Base-by-base conservation (phyloP, 768 basidiomycete species). In the Collybia mongolica region DNA sequence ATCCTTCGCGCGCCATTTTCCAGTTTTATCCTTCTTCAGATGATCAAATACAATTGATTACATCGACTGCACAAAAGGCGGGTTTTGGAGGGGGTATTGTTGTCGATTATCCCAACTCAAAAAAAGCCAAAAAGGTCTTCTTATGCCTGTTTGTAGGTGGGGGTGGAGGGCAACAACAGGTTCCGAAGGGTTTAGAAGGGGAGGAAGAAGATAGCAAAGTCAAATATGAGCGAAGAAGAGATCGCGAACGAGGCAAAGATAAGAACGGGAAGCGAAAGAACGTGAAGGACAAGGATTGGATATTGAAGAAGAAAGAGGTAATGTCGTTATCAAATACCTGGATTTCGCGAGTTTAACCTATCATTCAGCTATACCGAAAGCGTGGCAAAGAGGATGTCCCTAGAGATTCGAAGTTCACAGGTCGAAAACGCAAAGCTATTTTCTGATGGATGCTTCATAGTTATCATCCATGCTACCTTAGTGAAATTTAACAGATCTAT, bases 21-120 rank as follows among this genome's bases (percentile, higher is more conserved):
- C 94, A 97, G 64, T 98, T 99, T 67, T 99, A 99, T 66, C 97
- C 97, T 6, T 88, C 91, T 1, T 92, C 90, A 5, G 97, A 99
- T 69, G 94, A 98, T 63, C 97, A 99, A 70, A 87, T 98, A 60
- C 90, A 91, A 58, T 81, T 99, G 48, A 94, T 98, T 60, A 96
- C 95, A 6, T 86, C 86, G 2, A 86, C 86, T 55, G 97, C 97
- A 2, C 93, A 93, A 62, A 88, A 84, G 59, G 93, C 96, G 6
- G 97, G 97, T 1, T 99, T 99, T 65, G 93, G 94, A 3, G 97
- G 97, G 46, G 97, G 97, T 53, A 69, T 99, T 29, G 89, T 98
- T 19, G 90, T 99, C 35, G 97, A 99, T 71, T 99, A 93, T 65
- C 95, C 96, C 1, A 97, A 98, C 69, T 95, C 93, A 0, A 90